Percentiles rank a stretch among this genome's conserved stretches.
Evolutionary conservation across 768 basidiomycete genomes (phyloP).

Genomic region (Russula earlei): DNA sequence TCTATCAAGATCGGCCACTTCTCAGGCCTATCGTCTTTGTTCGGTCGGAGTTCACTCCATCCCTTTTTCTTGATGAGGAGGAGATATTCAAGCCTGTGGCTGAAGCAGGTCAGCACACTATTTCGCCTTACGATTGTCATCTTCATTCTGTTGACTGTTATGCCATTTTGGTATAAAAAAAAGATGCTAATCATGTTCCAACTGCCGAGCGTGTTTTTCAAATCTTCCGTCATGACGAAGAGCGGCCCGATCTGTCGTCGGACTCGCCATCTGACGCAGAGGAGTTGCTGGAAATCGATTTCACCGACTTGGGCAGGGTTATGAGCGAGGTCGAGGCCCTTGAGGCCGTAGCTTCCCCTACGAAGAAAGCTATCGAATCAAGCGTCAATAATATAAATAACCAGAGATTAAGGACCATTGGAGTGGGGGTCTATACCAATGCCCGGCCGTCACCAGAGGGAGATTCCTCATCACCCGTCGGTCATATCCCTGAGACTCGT

Average conservation of each 20-base stretch:
- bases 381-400: neutral
- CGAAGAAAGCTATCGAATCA: neutral
- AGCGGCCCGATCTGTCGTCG: neutral
- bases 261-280: slow-evolving; percentile 17
- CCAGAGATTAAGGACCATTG: slow-evolving; percentile 17
- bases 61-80: slow-evolving; percentile 47
- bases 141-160: neutral
- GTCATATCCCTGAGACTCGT: slow-evolving; percentile 3
- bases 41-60: slow-evolving; percentile 40
- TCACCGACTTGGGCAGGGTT: slow-evolving; percentile 47
- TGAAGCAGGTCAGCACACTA: slow-evolving; percentile 38
- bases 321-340: slow-evolving; percentile 30
- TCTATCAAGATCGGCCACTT: slow-evolving; percentile 49
- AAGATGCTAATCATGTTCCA: slow-evolving; percentile 48
- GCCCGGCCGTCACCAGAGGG: slow-evolving; percentile 14
- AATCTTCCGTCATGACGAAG: slow-evolving; percentile 41
- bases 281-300: slow-evolving; percentile 41
- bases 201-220: slow-evolving; percentile 60
- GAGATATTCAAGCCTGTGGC: slow-evolving; percentile 48
- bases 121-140: neutral
- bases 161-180: slow-evolving; percentile 38
- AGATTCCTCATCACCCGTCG: neutral
- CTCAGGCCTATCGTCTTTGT: slow-evolving; percentile 66
- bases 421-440: slow-evolving; percentile 34
- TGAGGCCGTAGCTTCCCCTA: slow-evolving; percentile 25